A percentile compares a stretch with the other conserved stretches of the same genome.
Conservation (phyloP, 2,329 filamentous ascomycete species). For the Juglanconis juglandina region DNA sequence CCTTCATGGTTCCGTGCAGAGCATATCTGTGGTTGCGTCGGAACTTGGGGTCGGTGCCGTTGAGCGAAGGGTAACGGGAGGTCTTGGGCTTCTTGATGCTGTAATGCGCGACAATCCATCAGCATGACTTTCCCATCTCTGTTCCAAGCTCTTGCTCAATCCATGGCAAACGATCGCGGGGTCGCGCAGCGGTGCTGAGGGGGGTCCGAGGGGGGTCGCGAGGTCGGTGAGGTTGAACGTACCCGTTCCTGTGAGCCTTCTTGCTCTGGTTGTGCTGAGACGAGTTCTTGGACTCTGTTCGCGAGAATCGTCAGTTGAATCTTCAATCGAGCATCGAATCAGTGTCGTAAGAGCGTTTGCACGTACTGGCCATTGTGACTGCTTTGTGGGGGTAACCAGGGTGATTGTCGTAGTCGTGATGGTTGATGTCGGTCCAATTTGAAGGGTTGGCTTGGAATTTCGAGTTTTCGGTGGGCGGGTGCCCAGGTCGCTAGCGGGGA, state of each 20-base stretch:
- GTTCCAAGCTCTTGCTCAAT: neutral
- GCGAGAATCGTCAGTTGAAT: conserved; percentile 26
- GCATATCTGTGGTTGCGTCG: conserved; percentile 99
- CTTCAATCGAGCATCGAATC: neutral
- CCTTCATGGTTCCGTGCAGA: conserved; percentile 97
- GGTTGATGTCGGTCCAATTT: conserved; percentile 13
- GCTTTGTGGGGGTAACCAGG: conserved; percentile 35
- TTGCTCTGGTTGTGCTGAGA: conserved; percentile 97
- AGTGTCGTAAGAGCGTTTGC: neutral
- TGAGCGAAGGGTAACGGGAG: conserved; percentile 96
- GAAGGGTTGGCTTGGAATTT: conserved; percentile 19
- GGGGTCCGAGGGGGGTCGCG: neutral
- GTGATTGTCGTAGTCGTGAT: conserved; percentile 16
- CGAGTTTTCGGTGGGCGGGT: conserved; percentile 21
- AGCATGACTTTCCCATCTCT: conserved; percentile 8
- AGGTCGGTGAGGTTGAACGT: conserved; percentile 38
- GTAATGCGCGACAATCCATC: conserved; percentile 21
- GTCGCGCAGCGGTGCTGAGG: neutral
- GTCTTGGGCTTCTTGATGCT: conserved; percentile 99
- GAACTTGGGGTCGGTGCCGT: conserved; percentile 99
- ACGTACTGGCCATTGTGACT: conserved; percentile 70
- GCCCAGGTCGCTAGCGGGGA: neutral
- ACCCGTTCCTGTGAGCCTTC: conserved; percentile 99
- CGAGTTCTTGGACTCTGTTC: conserved; percentile 97
- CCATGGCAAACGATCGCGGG: conserved; percentile 16